Percentiles rank a stretch among this genome's conserved stretches.
phyloP scores from a whole-genome alignment of 495 filamentous ascomycete species.

The Cryomyces minteri region DNA sequence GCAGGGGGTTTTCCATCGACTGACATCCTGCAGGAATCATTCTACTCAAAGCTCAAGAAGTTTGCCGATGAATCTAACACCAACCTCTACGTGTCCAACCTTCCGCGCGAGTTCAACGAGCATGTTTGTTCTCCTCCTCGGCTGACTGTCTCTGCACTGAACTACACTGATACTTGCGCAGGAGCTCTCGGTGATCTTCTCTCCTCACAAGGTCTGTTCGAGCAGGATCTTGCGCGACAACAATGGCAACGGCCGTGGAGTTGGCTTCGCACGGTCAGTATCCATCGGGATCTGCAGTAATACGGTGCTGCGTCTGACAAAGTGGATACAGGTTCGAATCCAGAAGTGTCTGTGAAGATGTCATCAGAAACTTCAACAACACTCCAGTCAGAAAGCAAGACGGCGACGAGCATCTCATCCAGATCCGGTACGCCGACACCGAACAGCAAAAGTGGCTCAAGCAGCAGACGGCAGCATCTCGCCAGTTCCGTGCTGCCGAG shows the following conservation, averaged over 20 bases:
- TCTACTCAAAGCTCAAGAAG: slow-evolving; percentile 88
- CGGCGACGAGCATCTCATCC: slow-evolving; percentile 60
- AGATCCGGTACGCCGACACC: slow-evolving; percentile 93
- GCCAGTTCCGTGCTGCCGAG: slow-evolving; percentile 85
- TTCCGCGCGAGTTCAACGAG: slow-evolving; percentile 79
- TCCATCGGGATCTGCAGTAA: background rate
- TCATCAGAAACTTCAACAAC: slow-evolving; percentile 71
- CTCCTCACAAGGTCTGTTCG: slow-evolving; percentile 67
- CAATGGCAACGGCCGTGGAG: slow-evolving; percentile 82
- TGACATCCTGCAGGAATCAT: slow-evolving; percentile 51
- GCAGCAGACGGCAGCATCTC: slow-evolving; percentile 77
- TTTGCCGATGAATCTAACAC: slow-evolving; percentile 72
- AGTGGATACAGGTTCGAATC: slow-evolving; percentile 49
- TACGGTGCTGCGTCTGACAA: background rate
- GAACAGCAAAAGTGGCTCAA: slow-evolving; percentile 92
- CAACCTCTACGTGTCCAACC: slow-evolving; percentile 93
- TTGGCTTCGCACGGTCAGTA: slow-evolving; percentile 85
- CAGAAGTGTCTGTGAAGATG: slow-evolving; percentile 70
- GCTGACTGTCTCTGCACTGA: background rate
- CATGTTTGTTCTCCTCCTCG: slow-evolving; percentile 33
- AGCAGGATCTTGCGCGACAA: slow-evolving; percentile 84
- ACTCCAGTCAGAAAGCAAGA: slow-evolving; percentile 34
- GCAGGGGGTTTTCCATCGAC: background rate
- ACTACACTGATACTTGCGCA: slow-evolving; percentile 18
- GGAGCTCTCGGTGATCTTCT: slow-evolving; percentile 63